Evolutionary conservation across 768 basidiomycete genomes (phyloP).

Genomic region (Mycena sanguinolenta): DNA sequence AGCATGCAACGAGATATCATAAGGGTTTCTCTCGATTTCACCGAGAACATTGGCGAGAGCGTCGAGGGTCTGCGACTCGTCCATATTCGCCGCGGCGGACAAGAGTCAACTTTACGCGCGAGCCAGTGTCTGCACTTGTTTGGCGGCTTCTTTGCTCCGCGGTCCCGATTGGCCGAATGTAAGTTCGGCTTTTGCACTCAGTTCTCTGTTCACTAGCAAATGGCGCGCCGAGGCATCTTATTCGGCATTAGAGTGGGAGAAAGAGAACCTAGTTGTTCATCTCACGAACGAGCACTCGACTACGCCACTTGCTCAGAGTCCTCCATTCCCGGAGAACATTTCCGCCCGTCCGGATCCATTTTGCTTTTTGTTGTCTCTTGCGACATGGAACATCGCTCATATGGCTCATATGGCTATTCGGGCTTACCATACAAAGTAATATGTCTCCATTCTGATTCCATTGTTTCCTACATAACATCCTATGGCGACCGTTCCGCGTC

Average conservation of each 20-base stretch:
- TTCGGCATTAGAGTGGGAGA: background rate
- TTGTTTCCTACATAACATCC: constrained; percentile 17
- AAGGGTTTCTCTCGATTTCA: constrained; percentile 69
- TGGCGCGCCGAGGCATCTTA: background rate
- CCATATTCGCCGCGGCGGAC: constrained; percentile 52
- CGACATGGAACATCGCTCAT: constrained; percentile 15
- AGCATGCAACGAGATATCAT: constrained; percentile 73
- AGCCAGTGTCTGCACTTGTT: too few relatives aligned
- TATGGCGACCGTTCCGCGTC: constrained; percentile 3
- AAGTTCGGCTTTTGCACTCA: too few relatives aligned
- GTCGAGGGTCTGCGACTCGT: constrained; percentile 72
- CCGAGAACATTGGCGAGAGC: constrained; percentile 73
- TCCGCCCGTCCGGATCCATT: constrained; percentile 36
- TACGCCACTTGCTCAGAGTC: constrained; percentile 15
- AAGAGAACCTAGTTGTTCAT: background rate
- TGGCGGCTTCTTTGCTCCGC: too few relatives aligned
- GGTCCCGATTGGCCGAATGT: too few relatives aligned
- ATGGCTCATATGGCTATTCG: constrained; percentile 34
- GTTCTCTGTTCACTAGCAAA: background rate
- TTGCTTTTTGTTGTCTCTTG: constrained; percentile 35
- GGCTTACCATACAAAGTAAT: constrained; percentile 31
- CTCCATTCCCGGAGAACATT: constrained; percentile 30
- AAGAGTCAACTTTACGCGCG: too few relatives aligned
- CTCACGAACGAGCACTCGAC: background rate
- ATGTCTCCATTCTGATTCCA: constrained; percentile 31